Percentiles rank a stretch among this genome's conserved stretches.
These are phyloP conservation scores for Metschnikowia drakensbergensis DNA, from an alignment of 805 yeast genomes.

Conservation along the genomic window DNA sequence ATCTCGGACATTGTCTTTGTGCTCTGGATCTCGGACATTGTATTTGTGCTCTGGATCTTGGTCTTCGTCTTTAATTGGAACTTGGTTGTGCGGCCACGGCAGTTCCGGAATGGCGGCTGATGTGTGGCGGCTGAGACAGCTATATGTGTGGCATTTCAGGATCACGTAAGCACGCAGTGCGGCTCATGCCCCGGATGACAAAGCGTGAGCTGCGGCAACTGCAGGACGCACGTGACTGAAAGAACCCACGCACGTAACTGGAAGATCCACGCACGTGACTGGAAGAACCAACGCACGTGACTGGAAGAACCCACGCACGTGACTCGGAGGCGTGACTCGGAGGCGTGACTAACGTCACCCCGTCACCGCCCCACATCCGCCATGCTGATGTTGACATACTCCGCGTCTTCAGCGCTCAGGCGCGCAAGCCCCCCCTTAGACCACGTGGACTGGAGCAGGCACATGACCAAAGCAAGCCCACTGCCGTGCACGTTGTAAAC, in stretches of 20 bases:
- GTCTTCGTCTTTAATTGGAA: no score
- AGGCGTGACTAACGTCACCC: neutral
- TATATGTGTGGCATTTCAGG: neutral
- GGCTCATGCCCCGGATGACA: neutral
- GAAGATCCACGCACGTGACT: no score
- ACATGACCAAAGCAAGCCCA: conserved; percentile 22
- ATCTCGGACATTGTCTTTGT: conserved; percentile 1
- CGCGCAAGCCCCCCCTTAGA: neutral
- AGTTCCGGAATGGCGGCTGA: neutral
- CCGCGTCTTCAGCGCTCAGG: conserved; percentile 6
- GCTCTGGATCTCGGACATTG: no score
- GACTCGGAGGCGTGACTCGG: neutral
- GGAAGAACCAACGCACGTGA: no score
- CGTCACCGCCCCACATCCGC: conserved; percentile 9
- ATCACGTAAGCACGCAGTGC: conserved; percentile 1
- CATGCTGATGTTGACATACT: conserved; percentile 22
- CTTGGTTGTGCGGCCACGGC: neutral
- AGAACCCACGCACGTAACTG: no score
- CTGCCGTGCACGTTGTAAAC: conserved; percentile 31
- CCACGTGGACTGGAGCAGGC: conserved; percentile 7
- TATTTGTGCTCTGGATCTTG: no score
- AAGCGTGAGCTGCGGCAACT: no score
- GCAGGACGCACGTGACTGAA: no score
- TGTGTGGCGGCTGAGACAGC: neutral
- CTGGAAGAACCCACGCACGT: no score